phyloP scores from a whole-genome alignment of 148 eudicot genomes.

The Heliamphora exappendiculata region DNA sequence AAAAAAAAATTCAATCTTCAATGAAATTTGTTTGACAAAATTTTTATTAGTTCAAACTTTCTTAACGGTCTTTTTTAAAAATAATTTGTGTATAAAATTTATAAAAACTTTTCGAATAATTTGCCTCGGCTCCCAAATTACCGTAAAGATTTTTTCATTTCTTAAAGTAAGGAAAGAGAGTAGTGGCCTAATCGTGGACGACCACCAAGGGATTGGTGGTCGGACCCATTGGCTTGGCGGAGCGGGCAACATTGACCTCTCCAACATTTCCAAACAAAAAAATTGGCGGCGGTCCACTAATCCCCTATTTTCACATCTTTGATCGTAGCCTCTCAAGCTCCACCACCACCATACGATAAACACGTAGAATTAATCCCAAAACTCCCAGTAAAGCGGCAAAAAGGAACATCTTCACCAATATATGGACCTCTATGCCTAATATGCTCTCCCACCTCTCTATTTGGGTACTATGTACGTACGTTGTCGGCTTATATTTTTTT shows the following conservation, averaged over 20 bases:
- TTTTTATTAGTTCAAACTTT: no score
- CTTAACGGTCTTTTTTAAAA: no score
- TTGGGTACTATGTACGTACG: no score
- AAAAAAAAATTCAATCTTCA: no score
- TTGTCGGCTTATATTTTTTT: no score
- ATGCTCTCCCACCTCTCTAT: not conserved
- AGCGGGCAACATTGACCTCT: constrained; percentile 3
- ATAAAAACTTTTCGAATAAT: no score
- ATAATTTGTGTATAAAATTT: no score
- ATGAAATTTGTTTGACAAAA: no score
- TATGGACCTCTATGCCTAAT: not conserved
- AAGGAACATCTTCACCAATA: not conserved
- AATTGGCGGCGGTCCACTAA: constrained; percentile 12
- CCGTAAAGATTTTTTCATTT: constrained; percentile 13
- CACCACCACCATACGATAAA: not conserved
- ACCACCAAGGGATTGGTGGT: not conserved
- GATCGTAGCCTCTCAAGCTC: constrained; percentile 4
- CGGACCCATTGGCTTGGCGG: not conserved
- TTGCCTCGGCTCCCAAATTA: no score
- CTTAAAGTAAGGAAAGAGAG: constrained; percentile 13
- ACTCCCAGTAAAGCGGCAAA: not conserved
- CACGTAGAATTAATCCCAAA: not conserved
- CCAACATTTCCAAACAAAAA: constrained; percentile 9
- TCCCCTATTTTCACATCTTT: constrained; percentile 9
- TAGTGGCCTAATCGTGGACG: not conserved